Conservation (phyloP, 192 early-diverging fungal species). For the Jimgerdemannia lactiflua region DNA sequence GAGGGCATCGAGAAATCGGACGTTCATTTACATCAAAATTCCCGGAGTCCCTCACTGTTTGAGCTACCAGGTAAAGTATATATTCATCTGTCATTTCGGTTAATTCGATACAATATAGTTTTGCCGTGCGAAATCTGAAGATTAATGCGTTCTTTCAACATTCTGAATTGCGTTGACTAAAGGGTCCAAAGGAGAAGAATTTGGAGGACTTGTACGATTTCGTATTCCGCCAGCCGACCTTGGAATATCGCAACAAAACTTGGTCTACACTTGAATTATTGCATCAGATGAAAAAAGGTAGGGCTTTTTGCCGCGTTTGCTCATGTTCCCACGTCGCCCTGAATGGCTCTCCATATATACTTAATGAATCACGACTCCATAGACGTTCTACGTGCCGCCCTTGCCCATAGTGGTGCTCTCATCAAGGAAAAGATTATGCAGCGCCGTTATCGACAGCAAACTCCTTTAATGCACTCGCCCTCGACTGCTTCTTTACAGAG, state of each 20-base stretch:
- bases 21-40: constrained; percentile 90
- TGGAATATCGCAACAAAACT: constrained; percentile 80
- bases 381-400: constrained; percentile 34
- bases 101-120: constrained; percentile 11
- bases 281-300: constrained; percentile 68
- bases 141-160: neutral
- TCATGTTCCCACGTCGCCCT: neutral
- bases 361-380: neutral
- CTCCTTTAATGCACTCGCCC: neutral
- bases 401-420: constrained; percentile 29
- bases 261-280: constrained; percentile 79
- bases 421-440: constrained; percentile 32
- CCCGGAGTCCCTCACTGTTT: constrained; percentile 79
- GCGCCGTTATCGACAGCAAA: constrained; percentile 24
- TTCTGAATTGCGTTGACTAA: neutral
- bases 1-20: constrained; percentile 79
- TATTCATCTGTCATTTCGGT: neutral
- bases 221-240: constrained; percentile 66
- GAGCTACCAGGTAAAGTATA: constrained; percentile 69
- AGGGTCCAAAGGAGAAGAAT: constrained; percentile 79
- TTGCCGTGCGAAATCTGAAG: neutral
- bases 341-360: neutral
- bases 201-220: constrained; percentile 73
- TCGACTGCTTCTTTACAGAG: neutral
- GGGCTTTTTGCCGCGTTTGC: neutral